Conservation (phyloP, 768 basidiomycete species). For the Asterophora lycoperdoides region DNA sequence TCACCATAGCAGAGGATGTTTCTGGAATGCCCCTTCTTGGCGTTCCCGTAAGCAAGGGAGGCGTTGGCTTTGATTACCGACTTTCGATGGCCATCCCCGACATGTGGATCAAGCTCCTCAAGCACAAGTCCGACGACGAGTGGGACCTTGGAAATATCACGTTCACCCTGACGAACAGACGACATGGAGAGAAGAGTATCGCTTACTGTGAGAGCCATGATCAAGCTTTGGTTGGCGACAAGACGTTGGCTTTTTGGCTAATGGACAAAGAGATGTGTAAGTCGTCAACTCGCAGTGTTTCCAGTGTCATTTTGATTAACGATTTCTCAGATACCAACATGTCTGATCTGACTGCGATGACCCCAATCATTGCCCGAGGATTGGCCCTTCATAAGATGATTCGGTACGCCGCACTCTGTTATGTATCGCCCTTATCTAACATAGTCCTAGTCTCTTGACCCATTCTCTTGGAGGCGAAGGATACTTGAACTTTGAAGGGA, state of each 20-base stretch:
- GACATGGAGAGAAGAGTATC: constrained; percentile 86
- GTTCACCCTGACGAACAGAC: constrained; percentile 85
- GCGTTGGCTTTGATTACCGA: constrained; percentile 96
- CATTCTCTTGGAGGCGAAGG: constrained; percentile 96
- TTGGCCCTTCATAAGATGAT: constrained; percentile 97
- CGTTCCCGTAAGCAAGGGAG: constrained; percentile 71
- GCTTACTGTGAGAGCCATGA: constrained; percentile 96
- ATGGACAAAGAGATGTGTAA: constrained; percentile 99
- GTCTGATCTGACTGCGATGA: constrained; percentile 82
- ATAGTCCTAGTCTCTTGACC: constrained; percentile 63
- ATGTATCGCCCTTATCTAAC: neutral
- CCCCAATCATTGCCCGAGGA: constrained; percentile 83
- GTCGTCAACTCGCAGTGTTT: constrained; percentile 26
- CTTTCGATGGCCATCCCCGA: constrained; percentile 98
- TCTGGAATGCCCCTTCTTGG: constrained; percentile 98
- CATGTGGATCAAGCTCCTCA: constrained; percentile 99
- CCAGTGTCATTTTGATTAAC: neutral
- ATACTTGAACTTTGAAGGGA: constrained; percentile 96
- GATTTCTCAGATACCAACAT: constrained; percentile 75
- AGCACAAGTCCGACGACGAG: constrained; percentile 80
- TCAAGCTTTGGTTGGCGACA: constrained; percentile 97
- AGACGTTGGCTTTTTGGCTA: constrained; percentile 97
- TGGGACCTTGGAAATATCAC: constrained; percentile 90
- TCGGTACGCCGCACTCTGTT: constrained; percentile 43
- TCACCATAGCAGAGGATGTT: constrained; percentile 98